Evolutionary conservation across 1,284 basidiomycete species (phyloP).

Genomic region (Neotropicomus parvogracilis): DNA sequence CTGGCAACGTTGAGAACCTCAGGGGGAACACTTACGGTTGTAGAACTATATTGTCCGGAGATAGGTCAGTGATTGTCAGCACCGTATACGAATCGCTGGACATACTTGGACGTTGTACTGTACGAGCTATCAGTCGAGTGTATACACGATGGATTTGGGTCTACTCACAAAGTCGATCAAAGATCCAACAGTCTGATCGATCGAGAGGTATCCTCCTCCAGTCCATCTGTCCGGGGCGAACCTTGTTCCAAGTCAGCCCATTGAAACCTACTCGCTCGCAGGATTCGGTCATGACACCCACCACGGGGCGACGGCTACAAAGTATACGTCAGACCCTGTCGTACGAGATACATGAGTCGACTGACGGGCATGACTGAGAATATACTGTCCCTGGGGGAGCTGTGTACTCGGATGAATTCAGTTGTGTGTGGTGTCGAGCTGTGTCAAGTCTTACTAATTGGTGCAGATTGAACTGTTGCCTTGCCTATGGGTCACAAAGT

Average conservation of each 20-base stretch:
- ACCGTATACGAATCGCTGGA: not conserved
- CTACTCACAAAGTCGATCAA: conserved; percentile 49
- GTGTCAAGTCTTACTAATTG: conserved; percentile 5
- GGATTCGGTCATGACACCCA: conserved; percentile 2
- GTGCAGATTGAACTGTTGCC: not conserved
- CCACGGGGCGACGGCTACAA: conserved; percentile 31
- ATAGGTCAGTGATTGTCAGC: not conserved
- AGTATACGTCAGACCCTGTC: not conserved
- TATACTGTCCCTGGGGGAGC: conserved; percentile 37
- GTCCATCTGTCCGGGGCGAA: conserved; percentile 20
- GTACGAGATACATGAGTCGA: not conserved
- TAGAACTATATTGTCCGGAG: conserved; percentile 45
- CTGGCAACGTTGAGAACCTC: not conserved
- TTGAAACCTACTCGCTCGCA: not conserved
- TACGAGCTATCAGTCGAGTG: not conserved
- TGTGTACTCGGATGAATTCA: conserved; percentile 9
- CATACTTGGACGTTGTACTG: conserved; percentile 46
- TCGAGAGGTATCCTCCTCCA: conserved; percentile 54
- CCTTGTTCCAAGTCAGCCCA: conserved; percentile 11
- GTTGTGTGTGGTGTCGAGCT: not conserved
- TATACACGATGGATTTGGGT: not conserved
- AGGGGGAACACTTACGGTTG: conserved; percentile 47
- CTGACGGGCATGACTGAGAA: conserved; percentile 38
- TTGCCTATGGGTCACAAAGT: conserved; percentile 6
- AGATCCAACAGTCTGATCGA: conserved; percentile 54